Evolutionary conservation across 169 alveolate genomes (phyloP), one percentile per base, ranked within the genome.

Genomic region (Eimeria sp.): DNA sequence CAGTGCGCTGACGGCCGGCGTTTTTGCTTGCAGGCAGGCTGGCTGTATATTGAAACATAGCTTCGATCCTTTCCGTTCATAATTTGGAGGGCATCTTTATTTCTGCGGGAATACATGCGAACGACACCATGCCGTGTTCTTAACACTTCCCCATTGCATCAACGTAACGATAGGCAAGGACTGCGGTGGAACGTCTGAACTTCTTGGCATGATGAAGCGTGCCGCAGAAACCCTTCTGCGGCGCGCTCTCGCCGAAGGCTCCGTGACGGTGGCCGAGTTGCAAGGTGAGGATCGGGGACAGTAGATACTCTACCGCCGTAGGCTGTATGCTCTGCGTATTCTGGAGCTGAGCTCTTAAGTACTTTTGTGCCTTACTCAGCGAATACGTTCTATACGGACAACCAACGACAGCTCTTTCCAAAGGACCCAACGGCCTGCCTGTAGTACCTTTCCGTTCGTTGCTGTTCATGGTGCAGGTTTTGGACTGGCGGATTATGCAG

Each of bases 191-290:
- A 78, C 25, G 11, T 1, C 37, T 30, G n/a, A 9, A 18, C 9
- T 33, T 33, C 60, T 40, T 83, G 52, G 25, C 91, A 60, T 37
- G 40, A 87, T 87, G 94, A 64, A 40, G 94, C 33, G 27, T 27
- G 49, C 46, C 14, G 83, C 94, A 25, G 94, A 87, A 87, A 33
- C 68, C 10, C 83, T 64, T 25, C 66, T 87, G 94, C 94, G 94
- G 94, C 94, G 82, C 49, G 83, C 94, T 11, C 46, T 87, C 62
- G 94, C 80, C 80, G 94, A 87, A 27, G 94, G 94, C 71, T 1
- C 40, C 25, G 68, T 87, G 6, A 62, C 83, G 52, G 71, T 43
- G 30, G 94, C 94, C 25, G 94, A 87, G 56, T 43, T 87, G 83
- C 85, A 87, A 54, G 82, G 94, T 87, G 76, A 62, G 94, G 23